Percentiles rank a stretch among this genome's conserved stretches.
Conservation (phyloP, 495 filamentous ascomycete genomes). For the Beverwykella pulmonaria region DNA sequence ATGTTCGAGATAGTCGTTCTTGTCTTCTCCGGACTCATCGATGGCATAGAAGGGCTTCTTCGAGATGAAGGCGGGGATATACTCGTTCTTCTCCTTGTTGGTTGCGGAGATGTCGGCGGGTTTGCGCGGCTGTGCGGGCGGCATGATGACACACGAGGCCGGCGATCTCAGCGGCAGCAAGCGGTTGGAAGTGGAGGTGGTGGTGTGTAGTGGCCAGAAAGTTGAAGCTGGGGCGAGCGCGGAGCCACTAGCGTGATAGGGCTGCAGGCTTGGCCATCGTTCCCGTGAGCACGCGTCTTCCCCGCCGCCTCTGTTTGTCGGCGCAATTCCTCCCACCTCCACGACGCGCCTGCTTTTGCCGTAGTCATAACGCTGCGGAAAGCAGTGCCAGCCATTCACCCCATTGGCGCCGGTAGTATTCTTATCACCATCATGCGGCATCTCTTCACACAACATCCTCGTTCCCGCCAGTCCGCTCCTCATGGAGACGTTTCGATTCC, state of each 20-base stretch:
- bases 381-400: not conserved
- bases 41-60: slow-evolving; percentile 96
- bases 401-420: not conserved
- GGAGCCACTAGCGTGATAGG: slow-evolving; percentile 21
- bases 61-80: slow-evolving; percentile 97
- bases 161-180: not conserved
- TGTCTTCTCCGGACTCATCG: slow-evolving; percentile 67
- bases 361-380: not conserved
- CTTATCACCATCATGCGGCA: slow-evolving; percentile 24
- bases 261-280: slow-evolving; percentile 23
- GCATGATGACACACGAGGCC: slow-evolving; percentile 38
- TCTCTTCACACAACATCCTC: slow-evolving; percentile 9
- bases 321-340: not conserved
- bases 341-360: slow-evolving; percentile 12
- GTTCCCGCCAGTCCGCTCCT: slow-evolving; percentile 19
- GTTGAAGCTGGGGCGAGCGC: not conserved
- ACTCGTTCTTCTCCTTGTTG: slow-evolving; percentile 71
- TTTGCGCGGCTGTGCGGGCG: slow-evolving; percentile 42
- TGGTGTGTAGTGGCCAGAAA: not conserved
- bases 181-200: not conserved
- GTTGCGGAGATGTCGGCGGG: slow-evolving; percentile 42
- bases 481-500: slow-evolving; percentile 66
- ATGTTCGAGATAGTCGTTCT: slow-evolving; percentile 92
- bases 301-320: slow-evolving; percentile 12
- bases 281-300: slow-evolving; percentile 27